Percentiles rank a stretch among this genome's conserved stretches.
Conservation (phyloP, 2,329 filamentous ascomycete genomes). For the Herpotrichia juniperi region DNA sequence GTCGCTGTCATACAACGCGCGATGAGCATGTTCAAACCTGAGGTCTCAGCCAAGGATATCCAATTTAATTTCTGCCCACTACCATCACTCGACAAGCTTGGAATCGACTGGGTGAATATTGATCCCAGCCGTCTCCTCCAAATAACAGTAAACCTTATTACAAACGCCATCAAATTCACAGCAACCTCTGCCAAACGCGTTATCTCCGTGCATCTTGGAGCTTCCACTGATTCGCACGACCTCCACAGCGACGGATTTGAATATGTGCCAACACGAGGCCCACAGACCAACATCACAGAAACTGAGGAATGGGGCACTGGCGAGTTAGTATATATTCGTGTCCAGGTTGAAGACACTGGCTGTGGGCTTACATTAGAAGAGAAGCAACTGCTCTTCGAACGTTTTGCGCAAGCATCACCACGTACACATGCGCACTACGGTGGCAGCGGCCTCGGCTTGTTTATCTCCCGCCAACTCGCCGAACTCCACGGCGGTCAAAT, state of each 20-base stretch:
- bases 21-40: conserved; percentile 46
- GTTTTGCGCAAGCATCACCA: conserved; percentile 48
- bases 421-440: conserved; percentile 51
- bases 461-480: conserved; percentile 46
- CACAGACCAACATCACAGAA: conserved; percentile 44
- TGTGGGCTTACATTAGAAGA: conserved; percentile 51
- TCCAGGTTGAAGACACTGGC: conserved; percentile 51
- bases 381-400: conserved; percentile 50
- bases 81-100: conserved; percentile 45
- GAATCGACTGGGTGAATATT: conserved; percentile 46
- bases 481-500: conserved; percentile 47
- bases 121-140: conserved; percentile 24
- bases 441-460: conserved; percentile 44
- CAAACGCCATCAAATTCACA: conserved; percentile 57
- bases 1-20: conserved; percentile 44
- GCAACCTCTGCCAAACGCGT: conserved; percentile 35
- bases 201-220: conserved; percentile 48
- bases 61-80: conserved; percentile 48
- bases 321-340: conserved; percentile 48
- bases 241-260: neutral
- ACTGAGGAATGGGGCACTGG: conserved; percentile 50
- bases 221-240: conserved; percentile 5
- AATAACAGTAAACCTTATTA: conserved; percentile 50
- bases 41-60: conserved; percentile 46
- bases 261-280: conserved; percentile 18